Evolutionary conservation across 768 basidiomycete species (phyloP).

Genomic region (Lentinula detonsa): DNA sequence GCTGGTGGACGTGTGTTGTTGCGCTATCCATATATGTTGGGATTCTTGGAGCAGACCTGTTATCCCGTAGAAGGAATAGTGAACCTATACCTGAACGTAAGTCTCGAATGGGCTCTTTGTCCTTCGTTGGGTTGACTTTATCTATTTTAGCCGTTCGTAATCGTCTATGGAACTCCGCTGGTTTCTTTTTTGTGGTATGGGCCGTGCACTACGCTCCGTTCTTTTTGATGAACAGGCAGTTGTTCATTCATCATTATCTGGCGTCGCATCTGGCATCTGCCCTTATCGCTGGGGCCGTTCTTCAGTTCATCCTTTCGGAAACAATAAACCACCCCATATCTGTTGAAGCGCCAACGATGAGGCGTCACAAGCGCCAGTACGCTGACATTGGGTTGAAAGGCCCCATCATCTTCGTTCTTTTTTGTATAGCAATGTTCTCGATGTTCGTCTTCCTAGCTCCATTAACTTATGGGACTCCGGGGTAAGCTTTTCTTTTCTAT

Average conservation of each 20-base stretch:
- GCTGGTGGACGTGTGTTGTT: conserved; percentile 92
- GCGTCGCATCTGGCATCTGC: conserved; percentile 94
- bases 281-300: conserved; percentile 84
- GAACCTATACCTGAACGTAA: conserved; percentile 84
- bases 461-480: conserved; percentile 93
- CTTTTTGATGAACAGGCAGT: conserved; percentile 95
- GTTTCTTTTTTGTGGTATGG: conserved; percentile 96
- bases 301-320: conserved; percentile 88
- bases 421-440: conserved; percentile 52
- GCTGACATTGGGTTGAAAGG: conserved; percentile 79
- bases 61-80: conserved; percentile 81
- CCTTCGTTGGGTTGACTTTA: conserved; percentile 4
- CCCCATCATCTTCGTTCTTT: conserved; percentile 53
- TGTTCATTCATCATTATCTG: conserved; percentile 97
- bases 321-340: conserved; percentile 91
- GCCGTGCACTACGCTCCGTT: conserved; percentile 94
- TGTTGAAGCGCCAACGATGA: conserved; percentile 60
- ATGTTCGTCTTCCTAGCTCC: conserved; percentile 78
- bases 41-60: conserved; percentile 81
- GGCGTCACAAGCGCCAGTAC: conserved; percentile 46
- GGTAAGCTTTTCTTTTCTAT: conserved; percentile 46
- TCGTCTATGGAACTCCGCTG: conserved; percentile 90
- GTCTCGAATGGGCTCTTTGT: conserved; percentile 24
- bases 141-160: conserved; percentile 72
- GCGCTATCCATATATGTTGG: conserved; percentile 86